These are phyloP conservation scores for Pseudogymnoascus sp. DNA, from an alignment of 2,329 filamentous ascomycete species.

Conservation along the genomic window DNA sequence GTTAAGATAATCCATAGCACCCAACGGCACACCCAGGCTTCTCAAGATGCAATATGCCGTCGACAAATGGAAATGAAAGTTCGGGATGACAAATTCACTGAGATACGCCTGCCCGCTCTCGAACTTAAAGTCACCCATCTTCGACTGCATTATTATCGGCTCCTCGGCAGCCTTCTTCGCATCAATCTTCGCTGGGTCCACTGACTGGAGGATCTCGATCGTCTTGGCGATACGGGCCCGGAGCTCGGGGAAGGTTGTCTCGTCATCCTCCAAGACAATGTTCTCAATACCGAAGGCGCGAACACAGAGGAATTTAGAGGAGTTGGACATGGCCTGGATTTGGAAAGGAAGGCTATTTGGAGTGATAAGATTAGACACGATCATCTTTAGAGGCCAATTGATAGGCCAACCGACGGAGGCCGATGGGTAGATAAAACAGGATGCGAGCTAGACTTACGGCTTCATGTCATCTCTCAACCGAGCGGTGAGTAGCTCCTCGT, in stretches of 20 bases:
- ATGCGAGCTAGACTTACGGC: slow-evolving; percentile 14
- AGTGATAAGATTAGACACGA: background rate
- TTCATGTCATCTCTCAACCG: slow-evolving; percentile 39
- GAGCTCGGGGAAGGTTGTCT: slow-evolving; percentile 41
- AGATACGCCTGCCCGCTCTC: slow-evolving; percentile 31
- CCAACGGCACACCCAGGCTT: slow-evolving; percentile 39
- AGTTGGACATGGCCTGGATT: background rate
- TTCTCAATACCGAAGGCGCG: slow-evolving; percentile 30
- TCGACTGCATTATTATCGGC: background rate
- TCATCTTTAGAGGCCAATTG: background rate
- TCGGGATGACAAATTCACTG: slow-evolving; percentile 34
- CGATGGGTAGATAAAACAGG: background rate
- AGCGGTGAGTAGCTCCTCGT: slow-evolving; percentile 27
- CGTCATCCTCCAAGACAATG: slow-evolving; percentile 31
- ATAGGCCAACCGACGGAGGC: too few species aligned
- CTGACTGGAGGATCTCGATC: slow-evolving; percentile 35
- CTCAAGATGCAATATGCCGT: slow-evolving; percentile 43
- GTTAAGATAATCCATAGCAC: slow-evolving; percentile 39
- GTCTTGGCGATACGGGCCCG: slow-evolving; percentile 38
- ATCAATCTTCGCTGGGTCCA: slow-evolving; percentile 25
- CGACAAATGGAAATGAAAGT: slow-evolving; percentile 44
- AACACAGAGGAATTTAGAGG: background rate
- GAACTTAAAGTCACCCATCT: background rate
- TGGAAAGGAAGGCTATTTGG: background rate
- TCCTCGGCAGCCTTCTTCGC: background rate